Evolutionary conservation across 441 rosid genomes (phyloP).

Genomic region (Monsonia emarginata): DNA sequence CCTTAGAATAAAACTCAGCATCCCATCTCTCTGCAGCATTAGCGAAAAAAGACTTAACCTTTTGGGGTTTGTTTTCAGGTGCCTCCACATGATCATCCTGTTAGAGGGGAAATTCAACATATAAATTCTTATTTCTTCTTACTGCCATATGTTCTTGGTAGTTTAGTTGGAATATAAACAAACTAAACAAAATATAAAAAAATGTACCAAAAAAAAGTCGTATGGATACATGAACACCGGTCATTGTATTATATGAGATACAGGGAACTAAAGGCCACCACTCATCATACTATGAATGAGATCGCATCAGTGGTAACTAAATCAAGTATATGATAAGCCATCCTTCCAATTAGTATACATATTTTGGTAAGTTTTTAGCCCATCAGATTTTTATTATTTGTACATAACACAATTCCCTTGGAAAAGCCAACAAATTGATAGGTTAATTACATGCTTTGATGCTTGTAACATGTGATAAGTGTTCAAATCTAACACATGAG

Average conservation of each 20-base stretch:
- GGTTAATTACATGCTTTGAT: constrained; percentile 3
- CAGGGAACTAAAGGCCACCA: background rate
- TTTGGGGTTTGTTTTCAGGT: constrained; percentile 46
- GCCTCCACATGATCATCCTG: constrained; percentile 71
- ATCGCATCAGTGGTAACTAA: background rate
- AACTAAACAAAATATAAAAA: background rate
- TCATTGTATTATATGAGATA: background rate
- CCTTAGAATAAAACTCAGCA: constrained; percentile 79
- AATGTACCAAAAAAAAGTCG: background rate
- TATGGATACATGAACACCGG: background rate
- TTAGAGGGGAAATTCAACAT: constrained; percentile 10
- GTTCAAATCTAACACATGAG: background rate
- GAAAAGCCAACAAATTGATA: background rate
- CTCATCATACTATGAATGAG: background rate
- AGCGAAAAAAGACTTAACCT: constrained; percentile 50
- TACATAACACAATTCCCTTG: background rate
- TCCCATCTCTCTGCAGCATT: constrained; percentile 68
- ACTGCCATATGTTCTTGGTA: background rate
- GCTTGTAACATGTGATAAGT: background rate
- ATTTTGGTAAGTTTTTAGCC: background rate
- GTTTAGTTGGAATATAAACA: background rate
- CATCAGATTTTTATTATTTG: background rate
- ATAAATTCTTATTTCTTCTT: background rate
- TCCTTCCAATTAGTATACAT: background rate
- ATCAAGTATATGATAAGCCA: background rate